A percentile compares a stretch with the other conserved stretches of the same genome.
Conservation (phyloP, 441 rosid genomes). For the Jatropha podagrica region DNA sequence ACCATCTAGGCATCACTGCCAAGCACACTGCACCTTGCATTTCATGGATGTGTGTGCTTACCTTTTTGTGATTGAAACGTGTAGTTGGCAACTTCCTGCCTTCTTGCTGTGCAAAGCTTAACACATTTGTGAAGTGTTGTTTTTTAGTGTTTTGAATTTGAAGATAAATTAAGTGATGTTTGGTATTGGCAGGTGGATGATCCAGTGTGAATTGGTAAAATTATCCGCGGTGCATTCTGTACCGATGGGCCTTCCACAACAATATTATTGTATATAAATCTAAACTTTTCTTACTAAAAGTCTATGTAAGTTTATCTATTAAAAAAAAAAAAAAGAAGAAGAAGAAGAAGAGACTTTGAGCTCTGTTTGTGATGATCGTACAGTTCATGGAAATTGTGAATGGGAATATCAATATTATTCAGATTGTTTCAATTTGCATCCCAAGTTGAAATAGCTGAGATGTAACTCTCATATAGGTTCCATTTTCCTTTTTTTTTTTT, state of each 20-base stretch:
- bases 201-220: not conserved
- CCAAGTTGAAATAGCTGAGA: too few relatives aligned
- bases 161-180: not conserved
- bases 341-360: too few relatives aligned
- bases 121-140: too few relatives aligned
- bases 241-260: not conserved
- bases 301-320: not conserved
- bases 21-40: not conserved
- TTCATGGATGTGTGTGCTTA: not conserved
- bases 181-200: conserved; percentile 6
- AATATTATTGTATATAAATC: conserved; percentile 10
- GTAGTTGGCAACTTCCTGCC: not conserved
- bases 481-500: not conserved
- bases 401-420: not conserved
- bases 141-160: not conserved
- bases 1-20: not conserved
- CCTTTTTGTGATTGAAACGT: not conserved
- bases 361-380: too few relatives aligned
- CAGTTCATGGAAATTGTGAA: not conserved
- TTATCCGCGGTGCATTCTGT: not conserved
- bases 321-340: too few relatives aligned
- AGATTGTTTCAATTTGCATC: too few relatives aligned
- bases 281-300: not conserved
- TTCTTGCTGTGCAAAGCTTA: not conserved
- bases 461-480: not conserved